phyloP scores from a whole-genome alignment of 805 yeast species.

The Hanseniaspora clermontiae region DNA sequence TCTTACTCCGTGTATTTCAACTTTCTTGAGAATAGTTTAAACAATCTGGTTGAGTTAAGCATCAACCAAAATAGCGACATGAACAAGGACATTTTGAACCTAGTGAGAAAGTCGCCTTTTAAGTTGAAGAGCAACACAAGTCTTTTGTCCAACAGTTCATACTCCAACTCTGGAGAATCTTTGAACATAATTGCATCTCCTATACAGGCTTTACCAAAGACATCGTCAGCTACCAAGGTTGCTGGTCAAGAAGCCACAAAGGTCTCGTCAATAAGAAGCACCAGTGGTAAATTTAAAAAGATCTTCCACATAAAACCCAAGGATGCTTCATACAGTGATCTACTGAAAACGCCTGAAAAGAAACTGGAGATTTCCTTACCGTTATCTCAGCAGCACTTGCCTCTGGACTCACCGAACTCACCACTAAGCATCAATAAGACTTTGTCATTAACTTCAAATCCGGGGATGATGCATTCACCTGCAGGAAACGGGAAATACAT shows the following conservation, averaged over 20 bases:
- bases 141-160: slow-evolving; percentile 4
- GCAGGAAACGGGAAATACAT: not conserved
- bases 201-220: not conserved
- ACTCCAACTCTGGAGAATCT: slow-evolving; percentile 9
- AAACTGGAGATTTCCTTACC: slow-evolving; percentile 1
- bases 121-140: not conserved
- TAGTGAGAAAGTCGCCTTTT: slow-evolving; percentile 4
- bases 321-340: not conserved
- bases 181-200: not conserved
- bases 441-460: not conserved
- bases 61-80: not conserved
- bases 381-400: not conserved
- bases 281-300: slow-evolving; percentile 10
- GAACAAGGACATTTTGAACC: slow-evolving; percentile 1
- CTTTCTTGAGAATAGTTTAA: slow-evolving; percentile 4
- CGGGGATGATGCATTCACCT: not conserved
- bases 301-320: slow-evolving; percentile 3
- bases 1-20: not conserved
- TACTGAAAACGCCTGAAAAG: not conserved
- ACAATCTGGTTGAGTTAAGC: not conserved
- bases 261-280: not conserved
- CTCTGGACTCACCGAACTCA: not conserved
- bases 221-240: not conserved
- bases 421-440: not conserved
- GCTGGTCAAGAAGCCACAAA: not conserved